Evolutionary conservation across 2,329 filamentous ascomycete genomes (phyloP).

Genomic region (Botrytis cinerea): DNA sequence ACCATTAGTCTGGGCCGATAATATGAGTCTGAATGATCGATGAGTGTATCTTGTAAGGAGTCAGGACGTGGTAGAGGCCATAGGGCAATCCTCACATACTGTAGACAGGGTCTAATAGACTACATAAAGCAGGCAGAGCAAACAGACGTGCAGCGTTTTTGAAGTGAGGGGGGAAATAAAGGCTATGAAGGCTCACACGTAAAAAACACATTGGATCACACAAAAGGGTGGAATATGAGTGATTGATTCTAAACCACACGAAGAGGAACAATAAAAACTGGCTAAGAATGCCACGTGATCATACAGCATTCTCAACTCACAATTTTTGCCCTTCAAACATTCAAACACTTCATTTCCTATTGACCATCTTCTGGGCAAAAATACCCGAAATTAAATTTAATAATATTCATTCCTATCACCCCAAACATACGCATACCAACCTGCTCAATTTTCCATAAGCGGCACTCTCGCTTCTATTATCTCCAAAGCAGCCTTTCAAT

Average conservation of each 20-base stretch:
- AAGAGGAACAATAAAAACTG: too few species aligned
- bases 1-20: conserved; percentile 40
- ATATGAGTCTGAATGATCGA: conserved; percentile 46
- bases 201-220: background rate
- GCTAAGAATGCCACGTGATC: background rate
- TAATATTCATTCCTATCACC: conserved; percentile 39
- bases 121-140: background rate
- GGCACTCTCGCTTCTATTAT: conserved; percentile 63
- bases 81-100: background rate
- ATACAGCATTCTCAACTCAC: background rate
- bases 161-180: background rate
- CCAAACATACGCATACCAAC: conserved; percentile 58
- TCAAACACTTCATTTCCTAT: conserved; percentile 40
- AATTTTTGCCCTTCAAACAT: conserved; percentile 5
- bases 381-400: background rate
- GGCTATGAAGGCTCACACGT: background rate
- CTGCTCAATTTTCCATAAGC: conserved; percentile 62
- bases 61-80: background rate
- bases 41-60: conserved; percentile 36
- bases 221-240: background rate
- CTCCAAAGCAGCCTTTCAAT: conserved; percentile 55
- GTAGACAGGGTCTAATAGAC: background rate
- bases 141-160: too few species aligned
- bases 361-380: conserved; percentile 38
- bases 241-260: too few species aligned